phyloP scores from a whole-genome alignment of 2,329 filamentous ascomycete species.

The Tolypocladium nubicola region DNA sequence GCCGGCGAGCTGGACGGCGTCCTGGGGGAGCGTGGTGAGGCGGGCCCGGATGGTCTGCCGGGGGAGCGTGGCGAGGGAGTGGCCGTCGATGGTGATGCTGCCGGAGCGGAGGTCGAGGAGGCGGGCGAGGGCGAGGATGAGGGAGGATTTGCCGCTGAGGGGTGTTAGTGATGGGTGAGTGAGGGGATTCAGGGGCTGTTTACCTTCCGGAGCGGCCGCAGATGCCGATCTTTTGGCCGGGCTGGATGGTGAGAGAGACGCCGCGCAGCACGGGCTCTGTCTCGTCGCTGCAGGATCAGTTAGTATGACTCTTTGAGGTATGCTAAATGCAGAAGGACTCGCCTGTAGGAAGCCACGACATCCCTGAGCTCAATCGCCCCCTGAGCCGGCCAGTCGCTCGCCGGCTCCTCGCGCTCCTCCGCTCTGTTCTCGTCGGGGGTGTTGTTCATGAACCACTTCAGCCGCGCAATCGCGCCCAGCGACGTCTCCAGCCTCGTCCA shows the following conservation, averaged over 20 bases:
- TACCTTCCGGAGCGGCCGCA: constrained; percentile 36
- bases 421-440: constrained; percentile 17
- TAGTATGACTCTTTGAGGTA: too few species aligned
- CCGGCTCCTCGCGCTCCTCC: not conserved
- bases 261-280: constrained; percentile 5
- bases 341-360: constrained; percentile 17
- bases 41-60: constrained; percentile 30
- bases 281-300: constrained; percentile 4
- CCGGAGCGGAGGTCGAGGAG: constrained; percentile 30
- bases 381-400: constrained; percentile 14
- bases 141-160: constrained; percentile 37
- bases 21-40: constrained; percentile 37
- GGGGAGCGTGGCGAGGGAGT: constrained; percentile 28
- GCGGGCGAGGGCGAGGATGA: constrained; percentile 35
- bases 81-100: constrained; percentile 30
- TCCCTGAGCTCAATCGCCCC: constrained; percentile 15
- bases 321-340: not conserved
- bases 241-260: constrained; percentile 10
- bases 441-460: constrained; percentile 18
- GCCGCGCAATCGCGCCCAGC: constrained; percentile 21
- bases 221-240: constrained; percentile 36
- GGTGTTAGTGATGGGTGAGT: not conserved
- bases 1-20: constrained; percentile 33
- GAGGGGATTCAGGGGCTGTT: not conserved
- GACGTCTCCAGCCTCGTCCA: constrained; percentile 27